Evolutionary conservation across 2,329 filamentous ascomycete genomes (phyloP).

Genomic region (Akanthomyces uredinophilus): DNA sequence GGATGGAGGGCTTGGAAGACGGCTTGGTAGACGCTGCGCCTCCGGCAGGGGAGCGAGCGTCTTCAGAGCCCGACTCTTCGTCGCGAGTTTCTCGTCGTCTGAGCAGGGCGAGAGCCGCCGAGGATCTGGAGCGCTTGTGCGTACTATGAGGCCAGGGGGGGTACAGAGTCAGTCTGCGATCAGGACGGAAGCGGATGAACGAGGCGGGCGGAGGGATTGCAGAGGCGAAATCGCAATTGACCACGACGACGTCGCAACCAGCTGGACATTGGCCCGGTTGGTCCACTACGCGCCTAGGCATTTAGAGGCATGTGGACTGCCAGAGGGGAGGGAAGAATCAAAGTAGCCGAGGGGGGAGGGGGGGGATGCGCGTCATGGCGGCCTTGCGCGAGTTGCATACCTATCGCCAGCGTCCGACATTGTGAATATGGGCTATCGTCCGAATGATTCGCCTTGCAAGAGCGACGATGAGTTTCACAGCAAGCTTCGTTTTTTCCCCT

Average conservation of each 20-base stretch:
- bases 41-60: conserved; percentile 38
- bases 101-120: conserved; percentile 48
- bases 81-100: conserved; percentile 46
- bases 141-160: conserved; percentile 21
- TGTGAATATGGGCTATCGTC: conserved; percentile 10
- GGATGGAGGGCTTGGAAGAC: conserved; percentile 25
- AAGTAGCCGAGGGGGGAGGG: background rate
- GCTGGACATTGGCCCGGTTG: background rate
- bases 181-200: background rate
- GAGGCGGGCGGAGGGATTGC: background rate
- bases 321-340: conserved; percentile 3
- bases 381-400: conserved; percentile 18
- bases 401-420: conserved; percentile 30
- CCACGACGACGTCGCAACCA: background rate
- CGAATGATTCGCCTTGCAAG: background rate
- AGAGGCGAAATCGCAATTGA: background rate
- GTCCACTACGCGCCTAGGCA: conserved; percentile 8
- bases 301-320: conserved; percentile 9
- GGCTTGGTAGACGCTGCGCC: conserved; percentile 28
- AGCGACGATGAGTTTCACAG: background rate
- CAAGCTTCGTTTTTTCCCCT: background rate
- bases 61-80: conserved; percentile 50
- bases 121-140: conserved; percentile 52
- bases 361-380: background rate
- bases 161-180: conserved; percentile 8